Evolutionary conservation across 257 asterid species (phyloP).

Genomic region (Solanum dulcamara): DNA sequence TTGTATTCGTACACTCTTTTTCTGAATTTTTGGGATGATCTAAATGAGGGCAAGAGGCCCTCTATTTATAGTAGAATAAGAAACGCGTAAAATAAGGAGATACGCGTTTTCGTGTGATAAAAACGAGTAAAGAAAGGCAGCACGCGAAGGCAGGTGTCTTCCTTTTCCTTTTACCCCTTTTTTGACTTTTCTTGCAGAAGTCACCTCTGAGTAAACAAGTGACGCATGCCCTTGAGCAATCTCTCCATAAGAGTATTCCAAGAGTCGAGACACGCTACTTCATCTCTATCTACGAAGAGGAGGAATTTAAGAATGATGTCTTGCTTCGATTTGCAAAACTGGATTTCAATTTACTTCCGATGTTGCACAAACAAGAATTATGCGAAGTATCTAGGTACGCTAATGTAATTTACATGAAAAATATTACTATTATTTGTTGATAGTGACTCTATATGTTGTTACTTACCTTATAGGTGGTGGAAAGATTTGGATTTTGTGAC

Average conservation of each 20-base stretch:
- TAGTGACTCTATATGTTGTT: background rate
- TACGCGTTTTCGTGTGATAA: no score
- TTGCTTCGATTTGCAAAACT: background rate
- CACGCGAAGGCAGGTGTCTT: no score
- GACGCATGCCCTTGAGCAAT: background rate
- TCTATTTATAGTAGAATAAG: no score
- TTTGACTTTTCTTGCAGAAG: no score
- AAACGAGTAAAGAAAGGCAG: no score
- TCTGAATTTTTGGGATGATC: no score
- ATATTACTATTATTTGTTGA: background rate
- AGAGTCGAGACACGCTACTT: background rate
- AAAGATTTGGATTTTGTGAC: background rate
- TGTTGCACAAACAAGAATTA: background rate
- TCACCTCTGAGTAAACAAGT: background rate
- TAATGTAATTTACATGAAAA: background rate
- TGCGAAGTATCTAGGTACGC: background rate
- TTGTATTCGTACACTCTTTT: no score
- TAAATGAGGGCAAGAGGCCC: no score
- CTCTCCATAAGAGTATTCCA: background rate
- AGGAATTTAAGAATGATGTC: background rate
- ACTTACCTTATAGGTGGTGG: background rate
- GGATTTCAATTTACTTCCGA: background rate
- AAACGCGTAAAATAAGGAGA: no score
- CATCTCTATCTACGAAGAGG: background rate
- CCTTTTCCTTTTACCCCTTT: no score